phyloP scores from a whole-genome alignment of 2,329 filamentous ascomycete species.

The Mycocentrospora acerina region DNA sequence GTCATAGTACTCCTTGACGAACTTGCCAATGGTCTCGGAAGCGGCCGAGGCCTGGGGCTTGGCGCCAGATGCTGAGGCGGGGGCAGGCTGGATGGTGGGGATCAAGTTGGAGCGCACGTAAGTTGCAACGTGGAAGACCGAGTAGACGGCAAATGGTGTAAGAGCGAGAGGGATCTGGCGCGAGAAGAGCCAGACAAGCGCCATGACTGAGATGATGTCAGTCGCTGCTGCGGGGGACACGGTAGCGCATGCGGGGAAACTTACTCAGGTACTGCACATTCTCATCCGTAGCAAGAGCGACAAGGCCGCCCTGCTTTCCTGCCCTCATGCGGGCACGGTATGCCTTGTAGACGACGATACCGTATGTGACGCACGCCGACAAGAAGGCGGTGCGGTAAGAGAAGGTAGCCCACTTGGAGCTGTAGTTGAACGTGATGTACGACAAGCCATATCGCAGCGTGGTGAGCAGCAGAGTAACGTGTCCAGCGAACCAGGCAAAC shows the following conservation, averaged over 20 bases:
- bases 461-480: constrained; percentile 80
- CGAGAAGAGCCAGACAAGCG: constrained; percentile 89
- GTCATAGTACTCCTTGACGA: constrained; percentile 99
- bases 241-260: constrained; percentile 40
- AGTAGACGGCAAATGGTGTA: constrained; percentile 94
- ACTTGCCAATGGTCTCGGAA: constrained; percentile 81
- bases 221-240: constrained; percentile 15
- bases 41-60: constrained; percentile 63
- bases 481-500: constrained; percentile 73
- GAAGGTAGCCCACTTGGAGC: constrained; percentile 73
- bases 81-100: constrained; percentile 72
- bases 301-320: constrained; percentile 63
- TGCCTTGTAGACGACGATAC: constrained; percentile 98
- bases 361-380: constrained; percentile 87
- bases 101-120: constrained; percentile 94
- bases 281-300: constrained; percentile 79
- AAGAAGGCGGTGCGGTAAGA: constrained; percentile 90
- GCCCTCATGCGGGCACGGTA: constrained; percentile 81
- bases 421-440: constrained; percentile 86
- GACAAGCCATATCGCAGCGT: constrained; percentile 82
- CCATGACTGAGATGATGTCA: constrained; percentile 67
- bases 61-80: constrained; percentile 52
- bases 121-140: constrained; percentile 95
- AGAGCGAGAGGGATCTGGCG: constrained; percentile 88
- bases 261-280: constrained; percentile 96